Conservation (phyloP, 257 asterid genomes). For the Capsicum rhomboideum region DNA sequence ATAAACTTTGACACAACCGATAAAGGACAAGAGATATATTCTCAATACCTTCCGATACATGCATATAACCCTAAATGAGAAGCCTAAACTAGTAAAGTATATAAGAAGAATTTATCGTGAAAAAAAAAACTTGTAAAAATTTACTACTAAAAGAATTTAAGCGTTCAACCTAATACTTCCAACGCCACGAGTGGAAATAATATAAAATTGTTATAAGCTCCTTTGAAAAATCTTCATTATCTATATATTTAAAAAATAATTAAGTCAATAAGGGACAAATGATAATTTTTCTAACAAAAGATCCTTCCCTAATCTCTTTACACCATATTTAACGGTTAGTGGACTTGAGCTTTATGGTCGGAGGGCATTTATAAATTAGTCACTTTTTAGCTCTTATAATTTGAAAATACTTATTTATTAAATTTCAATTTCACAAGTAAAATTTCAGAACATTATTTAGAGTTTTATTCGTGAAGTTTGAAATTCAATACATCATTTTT, state of each 20-base stretch:
- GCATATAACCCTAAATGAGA: too few relatives aligned
- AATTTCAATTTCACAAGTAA: neutral
- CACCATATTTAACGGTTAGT: constrained; percentile 20
- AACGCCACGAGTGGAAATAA: neutral
- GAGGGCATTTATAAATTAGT: neutral
- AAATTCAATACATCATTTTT: neutral
- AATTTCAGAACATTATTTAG: neutral
- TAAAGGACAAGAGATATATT: too few relatives aligned
- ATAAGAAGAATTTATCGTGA: too few relatives aligned
- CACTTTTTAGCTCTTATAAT: neutral
- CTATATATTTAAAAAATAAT: too few relatives aligned
- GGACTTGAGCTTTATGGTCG: constrained; percentile 21
- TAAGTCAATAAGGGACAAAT: neutral
- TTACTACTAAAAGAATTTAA: too few relatives aligned
- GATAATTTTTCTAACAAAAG: neutral
- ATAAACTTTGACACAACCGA: too few relatives aligned
- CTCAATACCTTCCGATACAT: too few relatives aligned
- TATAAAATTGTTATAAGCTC: neutral
- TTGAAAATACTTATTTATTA: neutral
- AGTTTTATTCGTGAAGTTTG: neutral
- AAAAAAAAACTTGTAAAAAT: too few relatives aligned
- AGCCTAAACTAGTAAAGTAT: too few relatives aligned
- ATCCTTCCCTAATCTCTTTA: neutral
- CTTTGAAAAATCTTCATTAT: too few relatives aligned
- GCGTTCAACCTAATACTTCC: too few relatives aligned